phyloP scores from a whole-genome alignment of 1,284 basidiomycete species.

The Neolentinus lepideus region DNA sequence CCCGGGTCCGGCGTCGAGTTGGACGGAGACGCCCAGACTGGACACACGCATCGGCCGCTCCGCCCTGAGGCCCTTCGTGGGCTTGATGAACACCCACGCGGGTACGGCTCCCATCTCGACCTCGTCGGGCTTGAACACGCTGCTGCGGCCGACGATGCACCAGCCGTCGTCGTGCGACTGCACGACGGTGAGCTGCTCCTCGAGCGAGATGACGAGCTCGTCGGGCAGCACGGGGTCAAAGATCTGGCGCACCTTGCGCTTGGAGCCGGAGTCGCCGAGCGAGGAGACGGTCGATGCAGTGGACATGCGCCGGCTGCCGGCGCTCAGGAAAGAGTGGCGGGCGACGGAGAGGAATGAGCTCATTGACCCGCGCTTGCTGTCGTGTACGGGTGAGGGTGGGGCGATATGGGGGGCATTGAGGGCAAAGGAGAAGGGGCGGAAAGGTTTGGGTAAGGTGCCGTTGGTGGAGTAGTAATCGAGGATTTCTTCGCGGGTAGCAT shows the following conservation, averaged over 20 bases:
- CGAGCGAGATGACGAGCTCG: conserved; percentile 49
- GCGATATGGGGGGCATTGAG: conserved; percentile 10
- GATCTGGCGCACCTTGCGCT: conserved; percentile 50
- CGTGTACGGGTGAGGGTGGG: conserved; percentile 12
- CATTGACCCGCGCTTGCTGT: conserved; percentile 9
- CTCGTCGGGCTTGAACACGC: conserved; percentile 35
- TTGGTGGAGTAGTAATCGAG: conserved; percentile 37
- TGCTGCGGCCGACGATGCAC: conserved; percentile 61
- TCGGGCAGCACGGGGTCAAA: conserved; percentile 66
- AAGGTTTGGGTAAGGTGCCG: conserved; percentile 40
- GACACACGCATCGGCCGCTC: conserved; percentile 55
- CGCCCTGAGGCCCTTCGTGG: conserved; percentile 46
- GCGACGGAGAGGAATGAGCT: conserved; percentile 19
- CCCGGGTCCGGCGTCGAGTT: conserved; percentile 32
- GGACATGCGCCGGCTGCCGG: conserved; percentile 14
- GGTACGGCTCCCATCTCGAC: conserved; percentile 63
- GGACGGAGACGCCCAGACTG: conserved; percentile 55
- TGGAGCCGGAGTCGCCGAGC: conserved; percentile 25
- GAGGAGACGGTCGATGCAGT: conserved; percentile 26
- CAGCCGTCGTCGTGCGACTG: conserved; percentile 36
- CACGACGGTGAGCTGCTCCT: conserved; percentile 53
- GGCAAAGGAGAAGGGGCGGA: conserved; percentile 37
- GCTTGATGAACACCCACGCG: conserved; percentile 64
- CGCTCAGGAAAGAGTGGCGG: conserved; percentile 29
- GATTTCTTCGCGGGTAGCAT: conserved; percentile 32